Conservation (phyloP, 495 filamentous ascomycete species). For the Daldinia childiae region DNA sequence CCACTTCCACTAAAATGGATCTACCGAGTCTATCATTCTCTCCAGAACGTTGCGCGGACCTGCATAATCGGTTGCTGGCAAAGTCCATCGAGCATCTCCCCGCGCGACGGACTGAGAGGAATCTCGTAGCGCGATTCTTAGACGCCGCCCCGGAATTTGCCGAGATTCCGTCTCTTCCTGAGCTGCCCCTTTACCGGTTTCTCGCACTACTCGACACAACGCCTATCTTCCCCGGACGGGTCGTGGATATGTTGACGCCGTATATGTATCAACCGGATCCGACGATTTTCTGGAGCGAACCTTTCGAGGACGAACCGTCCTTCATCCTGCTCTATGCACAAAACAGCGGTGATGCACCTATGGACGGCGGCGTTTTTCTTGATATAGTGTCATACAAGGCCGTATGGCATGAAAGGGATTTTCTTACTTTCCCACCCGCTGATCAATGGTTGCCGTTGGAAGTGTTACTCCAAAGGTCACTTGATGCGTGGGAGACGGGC, state of each 20-base stretch:
- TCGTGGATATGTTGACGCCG: conserved; percentile 10
- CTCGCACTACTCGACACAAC: conserved; percentile 10
- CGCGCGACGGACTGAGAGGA: background rate
- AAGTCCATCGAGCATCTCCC: too few relatives aligned
- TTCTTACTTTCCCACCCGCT: background rate
- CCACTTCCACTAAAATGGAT: background rate
- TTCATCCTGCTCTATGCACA: conserved; percentile 11
- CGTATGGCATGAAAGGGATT: background rate
- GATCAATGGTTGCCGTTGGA: conserved; percentile 10
- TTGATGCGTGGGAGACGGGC: conserved; percentile 5
- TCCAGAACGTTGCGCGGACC: conserved; percentile 7
- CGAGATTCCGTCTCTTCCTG: conserved; percentile 7
- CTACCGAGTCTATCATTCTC: background rate
- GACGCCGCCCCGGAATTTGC: conserved; percentile 15
- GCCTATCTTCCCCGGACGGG: background rate
- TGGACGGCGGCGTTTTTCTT: conserved; percentile 7
- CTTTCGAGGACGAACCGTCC: background rate
- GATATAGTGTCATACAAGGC: conserved; percentile 2
- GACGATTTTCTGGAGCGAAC: conserved; percentile 13
- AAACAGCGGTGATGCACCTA: background rate
- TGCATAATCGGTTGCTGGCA: too few relatives aligned
- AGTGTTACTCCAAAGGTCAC: conserved; percentile 2
- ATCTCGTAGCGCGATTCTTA: conserved; percentile 2
- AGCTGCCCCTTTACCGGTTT: conserved; percentile 8
- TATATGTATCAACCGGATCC: conserved; percentile 17